Conservation (phyloP, 164 flowering plant genomes). For the Nymphaea thermarum region DNA sequence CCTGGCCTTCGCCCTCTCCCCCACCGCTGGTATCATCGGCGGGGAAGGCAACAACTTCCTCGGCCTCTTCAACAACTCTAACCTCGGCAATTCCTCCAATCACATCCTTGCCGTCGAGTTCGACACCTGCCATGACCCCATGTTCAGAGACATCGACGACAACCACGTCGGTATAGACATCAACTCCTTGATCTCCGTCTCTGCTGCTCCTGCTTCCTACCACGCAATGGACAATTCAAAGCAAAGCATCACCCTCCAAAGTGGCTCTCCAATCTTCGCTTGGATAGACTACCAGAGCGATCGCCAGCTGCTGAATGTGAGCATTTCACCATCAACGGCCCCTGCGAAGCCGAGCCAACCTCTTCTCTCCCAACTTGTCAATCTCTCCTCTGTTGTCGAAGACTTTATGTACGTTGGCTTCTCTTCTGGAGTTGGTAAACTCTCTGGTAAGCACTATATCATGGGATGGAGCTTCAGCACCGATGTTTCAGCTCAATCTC, state of each 20-base stretch:
- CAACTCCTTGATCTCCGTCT: background rate
- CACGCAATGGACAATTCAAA: background rate
- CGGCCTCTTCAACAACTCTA: conserved; percentile 12
- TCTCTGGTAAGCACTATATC: background rate
- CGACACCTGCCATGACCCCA: conserved; percentile 6
- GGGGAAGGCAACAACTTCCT: background rate
- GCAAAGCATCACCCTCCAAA: background rate
- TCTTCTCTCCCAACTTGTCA: background rate
- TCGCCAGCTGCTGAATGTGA: background rate
- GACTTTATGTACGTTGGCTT: background rate
- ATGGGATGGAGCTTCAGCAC: background rate
- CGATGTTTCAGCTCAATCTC: background rate
- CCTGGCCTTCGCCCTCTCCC: conserved; percentile 15
- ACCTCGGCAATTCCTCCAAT: conserved; percentile 1
- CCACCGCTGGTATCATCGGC: conserved; percentile 5
- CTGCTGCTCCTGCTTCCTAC: background rate
- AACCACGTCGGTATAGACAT: conserved; percentile 11
- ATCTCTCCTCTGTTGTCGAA: background rate
- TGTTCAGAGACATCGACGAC: conserved; percentile 4
- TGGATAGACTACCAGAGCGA: background rate
- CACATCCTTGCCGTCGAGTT: conserved; percentile 13
- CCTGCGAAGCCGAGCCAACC: background rate
- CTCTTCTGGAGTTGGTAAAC: background rate
- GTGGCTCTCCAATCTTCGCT: background rate
- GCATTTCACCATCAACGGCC: background rate